These are phyloP conservation scores for Annulohypoxylon moriforme DNA, from an alignment of 495 filamentous ascomycete species.

Conservation along the genomic window DNA sequence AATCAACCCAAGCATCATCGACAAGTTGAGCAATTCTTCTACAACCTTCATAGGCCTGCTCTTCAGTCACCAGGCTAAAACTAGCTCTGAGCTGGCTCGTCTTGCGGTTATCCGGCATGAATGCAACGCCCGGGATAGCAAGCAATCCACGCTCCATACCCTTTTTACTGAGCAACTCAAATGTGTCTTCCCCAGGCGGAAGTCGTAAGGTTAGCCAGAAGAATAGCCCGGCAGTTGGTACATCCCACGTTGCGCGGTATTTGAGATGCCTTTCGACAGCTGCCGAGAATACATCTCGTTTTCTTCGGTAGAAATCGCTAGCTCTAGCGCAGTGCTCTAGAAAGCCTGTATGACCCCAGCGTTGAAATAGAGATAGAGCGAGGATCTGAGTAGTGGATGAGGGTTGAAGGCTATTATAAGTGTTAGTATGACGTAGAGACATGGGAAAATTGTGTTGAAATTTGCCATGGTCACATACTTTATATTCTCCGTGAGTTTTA, in stretches of 20 bases:
- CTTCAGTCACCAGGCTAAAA: constrained; percentile 13
- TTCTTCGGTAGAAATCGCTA: constrained; percentile 12
- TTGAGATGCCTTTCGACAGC: constrained; percentile 7
- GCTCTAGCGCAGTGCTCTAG: constrained; percentile 12
- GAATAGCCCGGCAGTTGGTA: constrained; percentile 12
- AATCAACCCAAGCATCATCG: constrained; percentile 13
- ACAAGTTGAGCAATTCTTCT: constrained; percentile 12
- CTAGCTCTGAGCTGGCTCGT: constrained; percentile 10
- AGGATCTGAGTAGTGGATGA: constrained; percentile 13
- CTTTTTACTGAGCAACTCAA: constrained; percentile 14
- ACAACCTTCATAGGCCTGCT: constrained; percentile 16
- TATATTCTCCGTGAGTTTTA: constrained; percentile 18
- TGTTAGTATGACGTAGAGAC: neutral
- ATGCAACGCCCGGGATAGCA: constrained; percentile 14
- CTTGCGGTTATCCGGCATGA: constrained; percentile 16
- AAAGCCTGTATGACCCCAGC: constrained; percentile 12
- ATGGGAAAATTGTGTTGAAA: neutral
- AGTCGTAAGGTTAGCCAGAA: constrained; percentile 16
- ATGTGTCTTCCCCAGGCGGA: constrained; percentile 10
- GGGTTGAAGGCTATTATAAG: constrained; percentile 6
- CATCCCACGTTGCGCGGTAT: constrained; percentile 16
- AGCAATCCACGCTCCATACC: constrained; percentile 14
- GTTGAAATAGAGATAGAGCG: constrained; percentile 11
- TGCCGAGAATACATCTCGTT: constrained; percentile 10
- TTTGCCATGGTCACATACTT: neutral